Evolutionary conservation across 495 filamentous ascomycete species (phyloP).

Genomic region (Hypoxylon crocopeplum): DNA sequence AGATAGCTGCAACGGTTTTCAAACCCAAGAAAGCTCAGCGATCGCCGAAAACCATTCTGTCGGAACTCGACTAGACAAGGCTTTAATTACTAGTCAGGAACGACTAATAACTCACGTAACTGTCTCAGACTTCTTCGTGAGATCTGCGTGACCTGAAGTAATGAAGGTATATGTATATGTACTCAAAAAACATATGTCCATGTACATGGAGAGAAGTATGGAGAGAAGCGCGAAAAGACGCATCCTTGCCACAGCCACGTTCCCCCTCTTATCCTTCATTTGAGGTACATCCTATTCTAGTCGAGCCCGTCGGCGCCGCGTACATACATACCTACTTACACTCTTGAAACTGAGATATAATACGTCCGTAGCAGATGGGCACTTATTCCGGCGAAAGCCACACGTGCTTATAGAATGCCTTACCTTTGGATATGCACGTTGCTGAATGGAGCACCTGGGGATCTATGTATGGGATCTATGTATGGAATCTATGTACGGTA

Average conservation of each 20-base stretch:
- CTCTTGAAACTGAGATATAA: constrained; percentile 28
- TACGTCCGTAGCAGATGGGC: background rate
- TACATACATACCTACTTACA: constrained; percentile 4
- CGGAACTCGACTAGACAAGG: constrained; percentile 23
- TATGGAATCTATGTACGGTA: background rate
- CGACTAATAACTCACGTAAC: constrained; percentile 5
- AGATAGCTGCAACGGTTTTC: constrained; percentile 20
- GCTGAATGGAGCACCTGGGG: background rate
- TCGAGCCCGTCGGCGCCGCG: constrained; percentile 11
- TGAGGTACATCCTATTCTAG: background rate
- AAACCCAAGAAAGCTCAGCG: constrained; percentile 19
- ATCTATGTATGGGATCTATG: background rate
- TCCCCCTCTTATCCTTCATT: constrained; percentile 15
- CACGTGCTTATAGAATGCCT: background rate
- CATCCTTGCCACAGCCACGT: constrained; percentile 26
- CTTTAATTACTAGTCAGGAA: constrained; percentile 30
- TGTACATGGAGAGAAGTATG: too few species aligned
- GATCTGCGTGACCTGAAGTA: constrained; percentile 15
- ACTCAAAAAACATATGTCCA: too few species aligned
- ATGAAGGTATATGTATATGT: too few species aligned
- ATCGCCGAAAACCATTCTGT: constrained; percentile 26
- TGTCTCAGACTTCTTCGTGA: constrained; percentile 27
- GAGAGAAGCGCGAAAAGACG: constrained; percentile 7
- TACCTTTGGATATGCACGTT: background rate
- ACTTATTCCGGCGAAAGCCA: background rate